These are phyloP conservation scores for Vararia minispora DNA, from an alignment of 768 basidiomycete genomes.

Conservation along the genomic window DNA sequence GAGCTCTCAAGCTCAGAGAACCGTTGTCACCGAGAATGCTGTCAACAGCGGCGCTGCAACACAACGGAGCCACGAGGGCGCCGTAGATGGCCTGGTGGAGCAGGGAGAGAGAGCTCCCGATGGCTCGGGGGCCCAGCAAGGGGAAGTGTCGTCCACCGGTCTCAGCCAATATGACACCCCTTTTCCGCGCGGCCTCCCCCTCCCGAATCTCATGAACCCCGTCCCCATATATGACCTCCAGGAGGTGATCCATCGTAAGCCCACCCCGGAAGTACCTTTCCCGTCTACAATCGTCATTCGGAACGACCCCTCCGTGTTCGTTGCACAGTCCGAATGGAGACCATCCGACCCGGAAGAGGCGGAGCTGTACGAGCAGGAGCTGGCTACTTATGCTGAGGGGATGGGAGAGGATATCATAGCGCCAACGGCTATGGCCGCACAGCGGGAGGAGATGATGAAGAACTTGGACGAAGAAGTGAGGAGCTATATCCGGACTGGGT, in stretches of 20 bases:
- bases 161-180: neutral
- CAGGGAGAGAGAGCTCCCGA: too few species aligned
- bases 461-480: slow-evolving; percentile 12
- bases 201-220: slow-evolving; percentile 52
- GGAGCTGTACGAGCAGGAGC: slow-evolving; percentile 19
- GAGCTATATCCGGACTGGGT: too few species aligned
- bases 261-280: slow-evolving; percentile 39
- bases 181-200: slow-evolving; percentile 10
- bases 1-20: too few species aligned
- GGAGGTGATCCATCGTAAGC: slow-evolving; percentile 41
- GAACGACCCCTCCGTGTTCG: slow-evolving; percentile 63
- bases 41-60: too few species aligned
- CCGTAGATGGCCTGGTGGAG: too few species aligned
- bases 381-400: slow-evolving; percentile 22
- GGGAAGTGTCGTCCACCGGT: neutral
- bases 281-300: slow-evolving; percentile 55
- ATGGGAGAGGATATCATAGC: slow-evolving; percentile 2
- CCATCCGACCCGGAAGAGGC: slow-evolving; percentile 19
- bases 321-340: slow-evolving; percentile 22
- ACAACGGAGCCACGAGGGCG: too few species aligned
- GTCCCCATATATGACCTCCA: slow-evolving; percentile 54
- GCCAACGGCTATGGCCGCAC: too few species aligned
- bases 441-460: too few species aligned
- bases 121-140: neutral
- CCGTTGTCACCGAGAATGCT: too few species aligned